Base-by-base conservation (phyloP, 345 rosid genomes). In the Lagerstroemia speciosa region DNA sequence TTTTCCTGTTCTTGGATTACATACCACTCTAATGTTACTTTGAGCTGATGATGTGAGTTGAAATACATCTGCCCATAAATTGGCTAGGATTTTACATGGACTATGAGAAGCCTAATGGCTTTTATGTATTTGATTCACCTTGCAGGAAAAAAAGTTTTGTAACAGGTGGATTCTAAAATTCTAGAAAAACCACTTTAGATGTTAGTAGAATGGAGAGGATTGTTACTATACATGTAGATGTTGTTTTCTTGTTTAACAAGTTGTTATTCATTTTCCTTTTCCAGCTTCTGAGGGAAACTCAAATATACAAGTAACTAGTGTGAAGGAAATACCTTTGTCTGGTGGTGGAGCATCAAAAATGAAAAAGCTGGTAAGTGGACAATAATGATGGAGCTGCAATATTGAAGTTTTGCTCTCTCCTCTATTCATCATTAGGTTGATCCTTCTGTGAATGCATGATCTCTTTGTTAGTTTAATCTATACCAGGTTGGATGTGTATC, bases 331-430 rank as follows among this genome's bases (percentile, higher is more conserved):
- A 41, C 80, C 81, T 27, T 74, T 81, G 20, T 58, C 83, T 10
- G 85, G 84, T 72, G 85, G 80, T 63, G 84, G 80, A 72, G 74
- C 71, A 5, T 75, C 66, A 79, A 85, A 84, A 76, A 76, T 77
- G 80, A 87, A 71, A 72, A 93, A 86, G 74, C 79, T 69, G 69
- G 97, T 91, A 50, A 80, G 94, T 83, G 67, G 30, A 31, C 46
- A 40, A 45, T 57, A 29, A 24, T 29, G 32, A 57, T 58, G 63
- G 12, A n/a, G 1, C 3, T 64, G 40, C 43, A n/a, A n/a, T 14
- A 2, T 24, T 45, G 45, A 67, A 34, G 57, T 52, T 66, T 33
- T 67, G 33, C 38, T 22, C 22, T 26, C 46, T 15, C 60, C 20
- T 3, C 6, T 46, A 24, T 67, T 43, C 52, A 15, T 27, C 34